Base-by-base conservation (phyloP, 768 basidiomycete genomes). In the Lepiota subincarnata region DNA sequence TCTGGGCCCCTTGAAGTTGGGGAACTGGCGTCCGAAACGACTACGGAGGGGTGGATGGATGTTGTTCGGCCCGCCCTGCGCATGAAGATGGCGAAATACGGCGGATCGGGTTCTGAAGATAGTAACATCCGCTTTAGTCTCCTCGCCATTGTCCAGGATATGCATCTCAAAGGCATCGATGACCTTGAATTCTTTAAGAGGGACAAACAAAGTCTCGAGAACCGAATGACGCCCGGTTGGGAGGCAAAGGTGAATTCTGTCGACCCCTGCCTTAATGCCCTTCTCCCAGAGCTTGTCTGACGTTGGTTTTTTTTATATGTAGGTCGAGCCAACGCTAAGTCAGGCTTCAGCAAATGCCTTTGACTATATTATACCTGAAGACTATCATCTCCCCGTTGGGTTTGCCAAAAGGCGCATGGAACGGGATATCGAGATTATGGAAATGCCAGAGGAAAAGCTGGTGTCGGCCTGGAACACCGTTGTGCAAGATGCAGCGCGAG, bases 1-100 rank as follows among this genome's bases (percentile, higher is more conserved):
- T 72, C 77, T 1, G 83, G 80, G 0, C 82, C 84, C 4, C 68
- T 86, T 7, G 82, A 84, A 63, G 82, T 85, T 19, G 83, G 83
- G 36, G 82, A 83, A 59, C 61, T 83, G n/a, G 40, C 22, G 6
- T 36, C 39, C 42, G 53, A 47, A 18, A n/a, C 45, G 48, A 26
- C 24, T 3, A 51, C 55, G n/a, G 55, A 62, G 13, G 64, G 59
- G 0, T 86, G 84, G 84, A 82, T 82, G 75, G 78, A 82, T 59
- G 67, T 83, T 41, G 84, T 76, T 18, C 78, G 82, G 14, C 83
- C 84, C 0, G 82, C 77, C 13, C 67, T 86, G 48, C 69, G 78
- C 34, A 73, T 77, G 68, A 83, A 83, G 62, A 86, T 86, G 82
- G 72, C 75, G 57, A 77, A 77, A 56, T 79, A 79, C 55, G 77